Conservation (phyloP, 1,284 basidiomycete genomes). For the Athelia psychrophila region DNA sequence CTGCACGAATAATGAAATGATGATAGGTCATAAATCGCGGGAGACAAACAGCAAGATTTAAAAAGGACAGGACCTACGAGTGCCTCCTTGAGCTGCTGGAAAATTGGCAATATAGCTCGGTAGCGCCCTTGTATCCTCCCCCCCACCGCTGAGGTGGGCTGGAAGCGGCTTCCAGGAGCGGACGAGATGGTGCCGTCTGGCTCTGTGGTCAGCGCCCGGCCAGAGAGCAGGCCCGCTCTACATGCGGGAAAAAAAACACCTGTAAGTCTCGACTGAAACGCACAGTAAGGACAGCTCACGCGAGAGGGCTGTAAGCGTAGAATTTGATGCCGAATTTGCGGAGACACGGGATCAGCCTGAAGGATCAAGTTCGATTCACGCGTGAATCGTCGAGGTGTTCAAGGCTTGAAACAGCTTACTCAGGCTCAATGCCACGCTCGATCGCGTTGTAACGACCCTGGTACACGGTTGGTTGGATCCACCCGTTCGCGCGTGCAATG, state of each 20-base stretch:
- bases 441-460: constrained; percentile 30
- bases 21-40: not conserved
- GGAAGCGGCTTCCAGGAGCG: constrained; percentile 14
- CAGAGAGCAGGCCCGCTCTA: constrained; percentile 7
- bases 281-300: not conserved
- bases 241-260: not conserved
- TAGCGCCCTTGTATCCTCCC: constrained; percentile 13
- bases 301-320: constrained; percentile 10
- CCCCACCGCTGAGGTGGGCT: constrained; percentile 7
- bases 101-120: constrained; percentile 5
- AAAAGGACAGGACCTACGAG: constrained; percentile 19
- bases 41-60: not conserved
- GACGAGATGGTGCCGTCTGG: not conserved
- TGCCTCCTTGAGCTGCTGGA: constrained; percentile 4
- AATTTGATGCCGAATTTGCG: constrained; percentile 9
- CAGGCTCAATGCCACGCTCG: constrained; percentile 27
- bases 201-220: constrained; percentile 2
- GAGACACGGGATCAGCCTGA: constrained; percentile 16
- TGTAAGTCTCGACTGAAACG: not conserved
- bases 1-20: constrained; percentile 4
- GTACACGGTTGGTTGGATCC: constrained; percentile 38
- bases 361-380: too few species aligned
- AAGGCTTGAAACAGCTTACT: constrained; percentile 19
- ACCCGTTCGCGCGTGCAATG: constrained; percentile 27
- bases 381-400: not conserved